Evolutionary conservation across 2,329 filamentous ascomycete species (phyloP).

Genomic region (Neopestalotiopsis sp.): DNA sequence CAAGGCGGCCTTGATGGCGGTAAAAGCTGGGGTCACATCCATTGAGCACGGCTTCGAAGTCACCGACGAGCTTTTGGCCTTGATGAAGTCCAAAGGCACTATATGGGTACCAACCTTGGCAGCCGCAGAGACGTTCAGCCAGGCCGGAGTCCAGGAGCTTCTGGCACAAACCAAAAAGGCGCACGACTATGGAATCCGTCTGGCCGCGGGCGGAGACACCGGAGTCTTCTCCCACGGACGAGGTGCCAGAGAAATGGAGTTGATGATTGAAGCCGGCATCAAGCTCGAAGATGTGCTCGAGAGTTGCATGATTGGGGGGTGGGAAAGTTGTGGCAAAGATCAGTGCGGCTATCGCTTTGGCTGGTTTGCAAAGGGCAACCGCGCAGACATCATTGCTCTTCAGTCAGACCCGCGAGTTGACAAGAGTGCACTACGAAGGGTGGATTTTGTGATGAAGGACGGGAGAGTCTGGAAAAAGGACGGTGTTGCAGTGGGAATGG

Average conservation of each 20-base stretch:
- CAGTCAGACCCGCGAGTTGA: slow-evolving; percentile 49
- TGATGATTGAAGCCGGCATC: slow-evolving; percentile 58
- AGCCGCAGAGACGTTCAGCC: slow-evolving; percentile 44
- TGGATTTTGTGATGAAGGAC: slow-evolving; percentile 65
- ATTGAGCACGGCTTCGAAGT: slow-evolving; percentile 52
- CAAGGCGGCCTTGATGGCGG: slow-evolving; percentile 50
- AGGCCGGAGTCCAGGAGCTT: slow-evolving; percentile 34
- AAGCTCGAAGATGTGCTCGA: slow-evolving; percentile 55
- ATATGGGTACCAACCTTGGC: slow-evolving; percentile 61
- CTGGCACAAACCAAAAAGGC: slow-evolving; percentile 49
- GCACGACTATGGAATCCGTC: slow-evolving; percentile 50
- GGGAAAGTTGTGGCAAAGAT: slow-evolving; percentile 60
- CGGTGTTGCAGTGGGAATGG: slow-evolving; percentile 12
- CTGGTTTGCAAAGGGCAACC: slow-evolving; percentile 52
- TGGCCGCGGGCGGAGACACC: slow-evolving; percentile 60
- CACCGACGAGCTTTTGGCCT: slow-evolving; percentile 45
- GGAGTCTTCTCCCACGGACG: slow-evolving; percentile 60
- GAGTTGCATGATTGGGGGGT: slow-evolving; percentile 56
- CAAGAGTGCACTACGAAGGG: slow-evolving; percentile 47
- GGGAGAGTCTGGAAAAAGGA: slow-evolving; percentile 51
- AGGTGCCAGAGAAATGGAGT: slow-evolving; percentile 57
- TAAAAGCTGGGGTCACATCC: slow-evolving; percentile 50
- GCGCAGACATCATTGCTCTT: slow-evolving; percentile 59
- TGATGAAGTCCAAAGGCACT: slow-evolving; percentile 48
- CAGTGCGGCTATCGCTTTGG: slow-evolving; percentile 58